Evolutionary conservation across 139 green algal genomes (phyloP).

Genomic region (Zygnema cylindricum): DNA sequence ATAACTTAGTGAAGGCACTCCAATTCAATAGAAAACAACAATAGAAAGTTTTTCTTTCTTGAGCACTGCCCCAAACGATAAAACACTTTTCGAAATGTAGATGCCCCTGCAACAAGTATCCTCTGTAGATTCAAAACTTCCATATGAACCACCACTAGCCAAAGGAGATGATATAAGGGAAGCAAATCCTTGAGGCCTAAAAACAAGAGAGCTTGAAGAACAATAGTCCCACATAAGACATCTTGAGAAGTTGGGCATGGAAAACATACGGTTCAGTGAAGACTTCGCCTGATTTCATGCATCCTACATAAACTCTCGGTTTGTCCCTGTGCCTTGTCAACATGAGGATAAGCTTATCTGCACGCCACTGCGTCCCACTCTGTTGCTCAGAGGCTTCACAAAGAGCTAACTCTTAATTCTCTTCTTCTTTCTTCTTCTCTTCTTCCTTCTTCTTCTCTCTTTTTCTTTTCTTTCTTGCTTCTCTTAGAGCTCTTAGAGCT

Average conservation of each 20-base stretch:
- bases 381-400: too few species aligned
- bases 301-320: constrained; percentile 34
- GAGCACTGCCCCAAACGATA: too few species aligned
- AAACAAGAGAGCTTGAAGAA: neutral
- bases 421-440: too few species aligned
- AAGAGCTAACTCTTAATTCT: too few species aligned
- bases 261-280: constrained; percentile 34
- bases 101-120: neutral
- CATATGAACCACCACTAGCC: neutral
- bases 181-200: neutral
- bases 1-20: too few species aligned
- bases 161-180: neutral
- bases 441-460: too few species aligned
- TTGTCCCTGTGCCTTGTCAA: constrained; percentile 23
- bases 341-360: constrained; percentile 22
- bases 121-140: neutral
- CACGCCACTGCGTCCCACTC: too few species aligned
- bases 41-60: too few species aligned
- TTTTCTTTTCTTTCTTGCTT: too few species aligned
- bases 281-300: constrained; percentile 50
- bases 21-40: too few species aligned
- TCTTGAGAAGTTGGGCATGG: neutral
- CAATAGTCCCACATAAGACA: neutral
- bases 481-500: too few species aligned
- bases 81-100: neutral